Conservation (phyloP, 495 filamentous ascomycete genomes). For the Hypoxylon crocopeplum region DNA sequence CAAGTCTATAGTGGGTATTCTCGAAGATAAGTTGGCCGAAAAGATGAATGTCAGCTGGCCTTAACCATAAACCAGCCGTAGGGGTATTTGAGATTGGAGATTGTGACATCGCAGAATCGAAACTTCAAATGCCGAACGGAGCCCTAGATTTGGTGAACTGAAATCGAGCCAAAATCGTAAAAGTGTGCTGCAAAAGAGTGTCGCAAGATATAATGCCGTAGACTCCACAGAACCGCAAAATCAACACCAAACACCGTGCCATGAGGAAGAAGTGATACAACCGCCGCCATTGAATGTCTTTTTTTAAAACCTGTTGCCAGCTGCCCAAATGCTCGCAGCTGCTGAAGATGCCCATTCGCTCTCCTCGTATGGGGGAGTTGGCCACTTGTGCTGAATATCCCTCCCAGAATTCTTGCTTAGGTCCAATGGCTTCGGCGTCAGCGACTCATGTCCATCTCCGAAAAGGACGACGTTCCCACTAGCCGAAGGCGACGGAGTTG, state of each 20-base stretch:
- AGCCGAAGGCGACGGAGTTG: constrained; percentile 88
- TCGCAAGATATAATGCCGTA: constrained; percentile 35
- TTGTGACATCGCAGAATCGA: constrained; percentile 38
- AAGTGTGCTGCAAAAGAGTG: constrained; percentile 34
- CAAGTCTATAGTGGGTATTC: constrained; percentile 53
- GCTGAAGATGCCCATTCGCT: constrained; percentile 87
- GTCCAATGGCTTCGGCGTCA: constrained; percentile 64
- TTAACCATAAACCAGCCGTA: constrained; percentile 32
- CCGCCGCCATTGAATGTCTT: constrained; percentile 24
- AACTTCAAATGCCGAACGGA: constrained; percentile 35
- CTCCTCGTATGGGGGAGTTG: constrained; percentile 92
- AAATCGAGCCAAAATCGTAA: constrained; percentile 42
- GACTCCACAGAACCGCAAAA: constrained; percentile 35
- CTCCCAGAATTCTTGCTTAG: constrained; percentile 56
- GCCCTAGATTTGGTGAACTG: constrained; percentile 37
- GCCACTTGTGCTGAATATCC: constrained; percentile 74
- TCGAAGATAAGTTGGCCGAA: constrained; percentile 43
- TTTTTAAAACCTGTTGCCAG: constrained; percentile 61
- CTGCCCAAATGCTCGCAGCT: constrained; percentile 76
- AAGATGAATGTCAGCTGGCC: constrained; percentile 36
- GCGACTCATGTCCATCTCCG: constrained; percentile 66
- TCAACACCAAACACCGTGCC: constrained; percentile 38
- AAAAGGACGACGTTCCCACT: constrained; percentile 77
- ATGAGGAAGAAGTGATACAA: constrained; percentile 39
- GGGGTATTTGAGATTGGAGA: constrained; percentile 45